phyloP scores from a whole-genome alignment of 2,329 filamentous ascomycete species.

The Fulvia fulva region DNA sequence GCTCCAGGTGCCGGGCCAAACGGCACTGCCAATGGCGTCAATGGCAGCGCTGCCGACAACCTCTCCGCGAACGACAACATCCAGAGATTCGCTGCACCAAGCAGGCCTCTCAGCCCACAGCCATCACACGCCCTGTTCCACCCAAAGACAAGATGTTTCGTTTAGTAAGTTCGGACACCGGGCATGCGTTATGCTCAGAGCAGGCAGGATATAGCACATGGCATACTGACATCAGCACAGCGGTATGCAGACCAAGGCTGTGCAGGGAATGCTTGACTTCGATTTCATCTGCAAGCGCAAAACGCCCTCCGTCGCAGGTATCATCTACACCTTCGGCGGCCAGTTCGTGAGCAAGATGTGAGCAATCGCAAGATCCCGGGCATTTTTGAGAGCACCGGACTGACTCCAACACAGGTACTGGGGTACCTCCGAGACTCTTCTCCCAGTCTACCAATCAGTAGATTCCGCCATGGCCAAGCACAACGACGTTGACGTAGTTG shows the following conservation, averaged over 20 bases:
- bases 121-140: conserved; percentile 92
- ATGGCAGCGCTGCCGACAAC: conserved; percentile 27
- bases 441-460: conserved; percentile 95
- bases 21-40: conserved; percentile 31
- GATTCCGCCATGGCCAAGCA: conserved; percentile 94
- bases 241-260: conserved; percentile 84
- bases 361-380: conserved; percentile 16
- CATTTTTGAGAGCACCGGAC: not conserved
- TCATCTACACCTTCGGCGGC: conserved; percentile 99
- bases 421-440: conserved; percentile 97
- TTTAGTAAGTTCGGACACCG: conserved; percentile 65
- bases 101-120: conserved; percentile 83
- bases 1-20: conserved; percentile 36
- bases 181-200: not conserved
- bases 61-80: conserved; percentile 96
- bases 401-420: conserved; percentile 64
- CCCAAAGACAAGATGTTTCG: conserved; percentile 99
- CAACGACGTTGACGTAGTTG: conserved; percentile 91
- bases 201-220: not conserved
- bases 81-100: conserved; percentile 88
- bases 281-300: conserved; percentile 99
- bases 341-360: conserved; percentile 99
- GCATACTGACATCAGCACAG: conserved; percentile 40
- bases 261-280: conserved; percentile 77
- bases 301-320: conserved; percentile 93